phyloP scores from a whole-genome alignment of 768 basidiomycete genomes.

The Dentipellis fragilis region DNA sequence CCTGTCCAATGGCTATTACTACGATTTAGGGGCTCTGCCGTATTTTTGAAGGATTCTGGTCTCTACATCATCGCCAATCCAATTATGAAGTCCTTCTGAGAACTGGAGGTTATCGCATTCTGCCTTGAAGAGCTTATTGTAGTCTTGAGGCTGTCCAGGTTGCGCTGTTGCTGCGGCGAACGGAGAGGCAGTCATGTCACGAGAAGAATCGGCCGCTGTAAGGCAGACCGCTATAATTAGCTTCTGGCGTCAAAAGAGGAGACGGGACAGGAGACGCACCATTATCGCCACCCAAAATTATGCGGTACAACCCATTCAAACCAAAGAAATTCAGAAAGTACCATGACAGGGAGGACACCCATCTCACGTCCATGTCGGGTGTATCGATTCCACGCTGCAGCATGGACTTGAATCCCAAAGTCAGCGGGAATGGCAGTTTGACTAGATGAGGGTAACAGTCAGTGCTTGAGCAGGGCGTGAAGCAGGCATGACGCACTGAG shows the following conservation, averaged over 20 bases:
- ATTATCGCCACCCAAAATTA: constrained; percentile 85
- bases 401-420: constrained; percentile 96
- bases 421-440: constrained; percentile 93
- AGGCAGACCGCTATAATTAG: constrained; percentile 3
- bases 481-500: constrained; percentile 57
- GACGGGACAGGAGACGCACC: constrained; percentile 36
- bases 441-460: constrained; percentile 37
- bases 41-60: constrained; percentile 68
- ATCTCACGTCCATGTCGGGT: constrained; percentile 94
- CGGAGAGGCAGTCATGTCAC: constrained; percentile 62
- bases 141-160: constrained; percentile 67
- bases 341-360: constrained; percentile 99
- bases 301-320: constrained; percentile 88
- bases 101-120: constrained; percentile 92
- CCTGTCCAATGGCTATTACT: neutral
- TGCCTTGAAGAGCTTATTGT: constrained; percentile 78
- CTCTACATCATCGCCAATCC: constrained; percentile 79
- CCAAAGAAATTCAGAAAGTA: constrained; percentile 99
- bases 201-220: constrained; percentile 70
- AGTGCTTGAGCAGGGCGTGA: neutral
- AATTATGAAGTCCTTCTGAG: constrained; percentile 75
- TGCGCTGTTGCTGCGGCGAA: constrained; percentile 43
- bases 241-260: neutral
- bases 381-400: constrained; percentile 93
- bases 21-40: constrained; percentile 39